Evolutionary conservation across 768 basidiomycete genomes (phyloP).

Genomic region (Mycena alexandri): DNA sequence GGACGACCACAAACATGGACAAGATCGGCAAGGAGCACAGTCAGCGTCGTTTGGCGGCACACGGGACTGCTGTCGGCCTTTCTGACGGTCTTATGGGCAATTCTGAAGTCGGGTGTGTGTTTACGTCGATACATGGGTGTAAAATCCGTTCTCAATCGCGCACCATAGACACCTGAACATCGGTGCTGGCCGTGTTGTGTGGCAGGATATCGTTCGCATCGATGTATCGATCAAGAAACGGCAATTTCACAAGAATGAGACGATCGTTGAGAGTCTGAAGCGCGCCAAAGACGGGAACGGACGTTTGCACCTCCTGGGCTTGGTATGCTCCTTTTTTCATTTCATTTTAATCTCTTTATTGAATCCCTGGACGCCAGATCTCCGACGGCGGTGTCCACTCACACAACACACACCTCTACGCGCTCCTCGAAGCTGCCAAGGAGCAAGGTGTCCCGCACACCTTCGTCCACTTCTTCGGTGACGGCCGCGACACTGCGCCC

Average conservation of each 20-base stretch:
- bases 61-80: slow-evolving; percentile 92
- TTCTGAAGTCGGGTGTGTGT: slow-evolving; percentile 89
- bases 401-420: slow-evolving; percentile 90
- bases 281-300: slow-evolving; percentile 87
- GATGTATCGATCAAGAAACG: slow-evolving; percentile 92
- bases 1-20: slow-evolving; percentile 91
- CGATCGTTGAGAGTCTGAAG: slow-evolving; percentile 79
- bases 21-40: slow-evolving; percentile 82
- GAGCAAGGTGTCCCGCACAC: slow-evolving; percentile 86
- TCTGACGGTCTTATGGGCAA: slow-evolving; percentile 98
- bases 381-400: slow-evolving; percentile 99
- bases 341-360: not conserved
- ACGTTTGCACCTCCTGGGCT: slow-evolving; percentile 88
- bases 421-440: slow-evolving; percentile 92
- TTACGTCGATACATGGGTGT: not conserved
- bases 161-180: slow-evolving; percentile 87
- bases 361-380: slow-evolving; percentile 58
- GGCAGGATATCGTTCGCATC: slow-evolving; percentile 98
- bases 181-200: slow-evolving; percentile 93
- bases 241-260: slow-evolving; percentile 84
- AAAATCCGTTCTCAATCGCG: not conserved
- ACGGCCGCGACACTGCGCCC: slow-evolving; percentile 95
- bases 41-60: slow-evolving; percentile 80
- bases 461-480: slow-evolving; percentile 94
- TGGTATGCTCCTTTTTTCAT: slow-evolving; percentile 61